Conservation (phyloP, 345 rosid species). For the Syzygium aromaticum region DNA sequence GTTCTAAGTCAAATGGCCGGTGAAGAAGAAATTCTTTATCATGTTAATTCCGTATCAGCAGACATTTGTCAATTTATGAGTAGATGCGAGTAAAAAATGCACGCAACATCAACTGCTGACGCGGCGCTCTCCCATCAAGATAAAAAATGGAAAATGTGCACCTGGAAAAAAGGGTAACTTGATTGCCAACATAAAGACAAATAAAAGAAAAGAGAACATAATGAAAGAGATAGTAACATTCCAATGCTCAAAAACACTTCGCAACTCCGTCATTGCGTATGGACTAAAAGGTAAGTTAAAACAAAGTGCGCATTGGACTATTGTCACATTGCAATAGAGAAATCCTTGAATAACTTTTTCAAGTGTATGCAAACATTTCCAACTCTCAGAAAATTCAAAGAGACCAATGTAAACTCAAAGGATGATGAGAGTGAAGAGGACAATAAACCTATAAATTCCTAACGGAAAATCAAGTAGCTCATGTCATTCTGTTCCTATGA, state of each 20-base stretch:
- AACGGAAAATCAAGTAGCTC: not conserved
- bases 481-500: not conserved
- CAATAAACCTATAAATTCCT: not conserved
- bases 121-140: not conserved
- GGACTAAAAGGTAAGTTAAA: not conserved
- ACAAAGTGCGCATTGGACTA: not conserved
- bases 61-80: not conserved
- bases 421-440: not conserved
- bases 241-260: not conserved
- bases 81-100: not conserved
- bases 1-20: not conserved
- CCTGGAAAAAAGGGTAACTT: not conserved
- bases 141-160: not conserved
- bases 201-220: not conserved
- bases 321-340: not conserved
- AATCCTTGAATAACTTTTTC: not conserved
- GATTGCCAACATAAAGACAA: not conserved
- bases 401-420: not conserved
- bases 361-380: not conserved
- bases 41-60: not conserved
- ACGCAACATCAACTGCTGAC: not conserved
- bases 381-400: not conserved
- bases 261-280: not conserved
- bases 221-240: not conserved
- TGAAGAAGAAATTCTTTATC: not conserved